phyloP scores from a whole-genome alignment of 257 asterid genomes.

The Rubia yunnanensis region DNA sequence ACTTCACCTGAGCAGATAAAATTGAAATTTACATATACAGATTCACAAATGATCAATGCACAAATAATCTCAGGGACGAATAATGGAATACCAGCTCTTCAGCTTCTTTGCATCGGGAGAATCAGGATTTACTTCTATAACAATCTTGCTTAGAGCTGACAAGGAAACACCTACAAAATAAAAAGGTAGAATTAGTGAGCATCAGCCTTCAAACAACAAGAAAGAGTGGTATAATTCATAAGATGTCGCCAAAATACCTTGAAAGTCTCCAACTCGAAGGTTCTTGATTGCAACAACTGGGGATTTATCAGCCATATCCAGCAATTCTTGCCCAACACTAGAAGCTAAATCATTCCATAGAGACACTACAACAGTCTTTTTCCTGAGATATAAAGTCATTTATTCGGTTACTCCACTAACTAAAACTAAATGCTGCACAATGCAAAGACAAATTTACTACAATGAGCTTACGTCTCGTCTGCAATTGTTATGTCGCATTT shows the following conservation, averaged over 20 bases:
- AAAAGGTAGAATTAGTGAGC: background rate
- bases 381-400: slow-evolving; percentile 31
- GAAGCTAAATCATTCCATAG: slow-evolving; percentile 36
- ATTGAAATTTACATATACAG: background rate
- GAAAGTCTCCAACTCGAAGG: slow-evolving; percentile 85
- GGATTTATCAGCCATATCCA: slow-evolving; percentile 74
- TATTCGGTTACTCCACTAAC: background rate
- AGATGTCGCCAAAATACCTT: slow-evolving; percentile 34
- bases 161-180: slow-evolving; percentile 61
- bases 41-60: background rate
- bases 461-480: slow-evolving; percentile 59
- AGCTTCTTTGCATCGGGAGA: slow-evolving; percentile 69
- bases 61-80: background rate
- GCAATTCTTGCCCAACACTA: slow-evolving; percentile 39
- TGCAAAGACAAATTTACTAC: background rate
- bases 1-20: slow-evolving; percentile 48
- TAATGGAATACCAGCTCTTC: slow-evolving; percentile 55
- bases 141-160: slow-evolving; percentile 72
- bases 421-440: background rate
- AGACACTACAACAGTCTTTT: slow-evolving; percentile 51
- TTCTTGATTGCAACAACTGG: slow-evolving; percentile 91
- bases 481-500: slow-evolving; percentile 93
- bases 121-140: slow-evolving; percentile 62
- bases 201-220: background rate
- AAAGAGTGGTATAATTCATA: background rate